A percentile compares a stretch with the other conserved stretches of the same genome.
Conservation (phyloP, 106 monocot species). For the Dioscorea dumetorum region DNA sequence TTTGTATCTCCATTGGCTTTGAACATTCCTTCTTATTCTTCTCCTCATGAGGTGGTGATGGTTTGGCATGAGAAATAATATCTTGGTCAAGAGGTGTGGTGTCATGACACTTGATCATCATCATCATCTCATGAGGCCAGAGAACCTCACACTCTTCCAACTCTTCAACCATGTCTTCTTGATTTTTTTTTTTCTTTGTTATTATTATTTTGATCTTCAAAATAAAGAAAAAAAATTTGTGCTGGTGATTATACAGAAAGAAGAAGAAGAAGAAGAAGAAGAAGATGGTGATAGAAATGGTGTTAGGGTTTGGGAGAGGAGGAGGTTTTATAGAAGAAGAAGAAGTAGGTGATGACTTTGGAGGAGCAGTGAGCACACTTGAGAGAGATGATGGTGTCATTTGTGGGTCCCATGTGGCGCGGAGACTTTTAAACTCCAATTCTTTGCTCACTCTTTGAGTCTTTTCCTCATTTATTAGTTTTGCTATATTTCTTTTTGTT, state of each 20-base stretch:
- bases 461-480: too few species aligned
- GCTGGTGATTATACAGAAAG: too few species aligned
- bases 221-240: neutral
- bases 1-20: neutral
- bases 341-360: neutral
- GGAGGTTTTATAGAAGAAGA: neutral
- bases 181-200: too few species aligned
- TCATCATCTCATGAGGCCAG: neutral
- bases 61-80: neutral
- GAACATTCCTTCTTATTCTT: neutral
- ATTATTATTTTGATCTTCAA: neutral
- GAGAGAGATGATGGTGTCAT: neutral
- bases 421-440: neutral
- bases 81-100: neutral
- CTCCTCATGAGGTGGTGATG: too few species aligned
- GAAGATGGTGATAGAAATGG: neutral
- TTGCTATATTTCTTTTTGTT: too few species aligned
- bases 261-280: too few species aligned
- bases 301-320: neutral
- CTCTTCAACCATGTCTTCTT: slow-evolving; percentile 4
- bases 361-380: neutral
- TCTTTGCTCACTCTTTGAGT: neutral
- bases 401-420: neutral
- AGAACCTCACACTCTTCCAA: slow-evolving; percentile 3
- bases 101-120: neutral